Conservation (phyloP, 106 monocot species). For the Gastrodia elata region DNA sequence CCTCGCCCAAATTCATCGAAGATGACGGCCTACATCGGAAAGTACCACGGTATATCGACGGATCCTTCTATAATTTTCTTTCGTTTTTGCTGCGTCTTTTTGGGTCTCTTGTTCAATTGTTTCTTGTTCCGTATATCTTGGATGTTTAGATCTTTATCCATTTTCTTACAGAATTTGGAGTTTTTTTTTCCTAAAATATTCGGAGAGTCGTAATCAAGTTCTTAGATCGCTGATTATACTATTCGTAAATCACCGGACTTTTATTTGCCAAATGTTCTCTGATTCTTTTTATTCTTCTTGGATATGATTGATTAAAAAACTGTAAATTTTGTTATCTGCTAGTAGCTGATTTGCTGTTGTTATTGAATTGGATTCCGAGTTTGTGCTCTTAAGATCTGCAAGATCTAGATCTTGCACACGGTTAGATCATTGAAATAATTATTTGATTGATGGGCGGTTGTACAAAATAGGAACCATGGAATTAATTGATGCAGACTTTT, state of each 20-base stretch:
- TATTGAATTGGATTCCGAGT: not conserved
- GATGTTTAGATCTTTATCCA: not conserved
- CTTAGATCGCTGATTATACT: not conserved
- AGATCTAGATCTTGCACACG: not conserved
- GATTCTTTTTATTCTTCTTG: not conserved
- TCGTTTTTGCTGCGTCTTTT: not conserved
- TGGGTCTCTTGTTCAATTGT: not conserved
- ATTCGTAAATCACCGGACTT: not conserved
- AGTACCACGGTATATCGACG: constrained; percentile 4
- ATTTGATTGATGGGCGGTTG: not conserved
- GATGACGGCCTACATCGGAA: constrained; percentile 7
- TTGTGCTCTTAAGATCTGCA: not conserved
- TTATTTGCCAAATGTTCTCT: not conserved
- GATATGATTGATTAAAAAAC: not conserved
- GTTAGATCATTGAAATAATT: not conserved
- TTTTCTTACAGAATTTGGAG: not conserved
- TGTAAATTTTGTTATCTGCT: not conserved
- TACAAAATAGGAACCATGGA: not conserved
- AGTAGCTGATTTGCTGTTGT: not conserved
- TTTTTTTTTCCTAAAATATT: not conserved
- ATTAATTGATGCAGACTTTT: not conserved
- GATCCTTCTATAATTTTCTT: not conserved
- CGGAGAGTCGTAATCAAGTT: not conserved
- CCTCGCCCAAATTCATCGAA: not conserved
- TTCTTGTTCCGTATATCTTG: not conserved